These are phyloP conservation scores for Breynia disticha DNA, from an alignment of 441 rosid genomes.

Conservation along the genomic window DNA sequence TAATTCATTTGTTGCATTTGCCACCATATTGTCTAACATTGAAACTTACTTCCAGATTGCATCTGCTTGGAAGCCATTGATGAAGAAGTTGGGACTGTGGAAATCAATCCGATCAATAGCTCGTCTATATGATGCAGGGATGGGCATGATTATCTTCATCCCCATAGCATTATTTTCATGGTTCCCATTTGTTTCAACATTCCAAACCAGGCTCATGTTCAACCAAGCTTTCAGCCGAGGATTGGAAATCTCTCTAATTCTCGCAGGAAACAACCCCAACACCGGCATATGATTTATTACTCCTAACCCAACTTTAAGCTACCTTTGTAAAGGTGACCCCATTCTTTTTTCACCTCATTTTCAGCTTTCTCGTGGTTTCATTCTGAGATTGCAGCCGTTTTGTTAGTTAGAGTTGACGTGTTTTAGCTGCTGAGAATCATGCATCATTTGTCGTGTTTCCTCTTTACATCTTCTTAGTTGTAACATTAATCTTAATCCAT, in stretches of 20 bases:
- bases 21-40: neutral
- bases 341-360: too few relatives aligned
- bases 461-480: too few relatives aligned
- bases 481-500: too few relatives aligned
- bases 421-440: too few relatives aligned
- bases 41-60: slow-evolving; percentile 49
- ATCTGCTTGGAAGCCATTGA: slow-evolving; percentile 90
- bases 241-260: slow-evolving; percentile 88
- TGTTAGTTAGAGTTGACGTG: too few relatives aligned
- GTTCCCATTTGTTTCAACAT: slow-evolving; percentile 97
- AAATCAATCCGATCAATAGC: slow-evolving; percentile 83
- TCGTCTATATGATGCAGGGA: slow-evolving; percentile 81
- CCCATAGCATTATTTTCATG: slow-evolving; percentile 83
- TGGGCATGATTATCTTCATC: slow-evolving; percentile 91
- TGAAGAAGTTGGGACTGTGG: slow-evolving; percentile 76
- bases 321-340: too few relatives aligned
- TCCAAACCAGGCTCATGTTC: slow-evolving; percentile 97
- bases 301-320: too few relatives aligned
- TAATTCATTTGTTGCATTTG: too few relatives aligned
- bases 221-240: slow-evolving; percentile 98
- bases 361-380: too few relatives aligned
- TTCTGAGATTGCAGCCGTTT: too few relatives aligned
- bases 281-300: slow-evolving; percentile 30
- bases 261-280: slow-evolving; percentile 92
- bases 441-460: too few relatives aligned